Base-by-base conservation (phyloP, 2,329 filamentous ascomycete species). In the Colletotrichum sp. region DNA sequence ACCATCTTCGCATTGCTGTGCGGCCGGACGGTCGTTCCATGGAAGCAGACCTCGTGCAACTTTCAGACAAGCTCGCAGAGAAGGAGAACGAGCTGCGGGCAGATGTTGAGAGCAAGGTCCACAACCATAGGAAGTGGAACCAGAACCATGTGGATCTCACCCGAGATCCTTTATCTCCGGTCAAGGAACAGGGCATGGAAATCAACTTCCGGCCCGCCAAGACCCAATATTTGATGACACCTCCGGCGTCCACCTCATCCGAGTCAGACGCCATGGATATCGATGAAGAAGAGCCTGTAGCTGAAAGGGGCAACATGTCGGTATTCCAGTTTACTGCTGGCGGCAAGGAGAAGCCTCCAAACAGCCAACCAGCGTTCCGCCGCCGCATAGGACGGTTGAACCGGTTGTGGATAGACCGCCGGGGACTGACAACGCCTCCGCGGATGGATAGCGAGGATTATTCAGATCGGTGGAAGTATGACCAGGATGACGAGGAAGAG, bases 101-200 rank as follows among this genome's bases (percentile, higher is more conserved):
- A 76, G 95, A 97, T 80, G 95, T 98, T 81, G 94, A 97, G 82
- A 91, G 91, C 78, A 96, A 97, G 84, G 92, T 97, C 69, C 90
- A 93, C 79, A 96, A 97, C 84, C 96, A 98, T 84, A 91, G 93
- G 78, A 92, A 94, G 82, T 98, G 96, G 95, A 98, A 98, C 84
- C 90, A 94, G 78, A 93, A 94, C 80, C 95, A 95, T 86, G 90
- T 97, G 79, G 96, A 98, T 85, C 89, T 95, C 81, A 98, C 96
- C 75, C 92, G 93, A 85, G 92, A 93, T 77, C 95, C 96, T 65
- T 90, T 98, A 77, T 95, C 94, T 65, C 95, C 95, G 27, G 91
- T 94, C 57, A 88, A 91, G 79, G 93, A 95, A 73, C 87, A 90
- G 77, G 87, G 85, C 55, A 87, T 87, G 78, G 89, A 93, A 76